Evolutionary conservation across 345 rosid species (phyloP).

Genomic region (Nasturtium officinale): DNA sequence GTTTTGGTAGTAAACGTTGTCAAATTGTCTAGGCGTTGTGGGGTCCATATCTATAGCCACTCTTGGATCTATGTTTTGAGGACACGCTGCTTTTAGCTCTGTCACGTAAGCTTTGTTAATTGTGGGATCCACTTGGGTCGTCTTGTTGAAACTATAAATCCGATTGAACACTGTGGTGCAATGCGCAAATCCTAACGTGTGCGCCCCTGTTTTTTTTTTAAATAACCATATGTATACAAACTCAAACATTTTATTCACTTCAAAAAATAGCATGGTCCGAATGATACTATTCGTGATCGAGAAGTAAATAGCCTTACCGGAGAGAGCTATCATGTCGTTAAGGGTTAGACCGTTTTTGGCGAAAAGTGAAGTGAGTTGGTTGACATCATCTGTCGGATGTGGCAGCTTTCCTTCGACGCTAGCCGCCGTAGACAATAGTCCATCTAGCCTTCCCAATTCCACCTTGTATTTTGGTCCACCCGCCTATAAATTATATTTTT

Average conservation of each 20-base stretch:
- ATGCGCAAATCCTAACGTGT: slow-evolving; percentile 77
- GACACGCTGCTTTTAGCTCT: slow-evolving; percentile 64
- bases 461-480: slow-evolving; percentile 47
- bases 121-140: slow-evolving; percentile 60
- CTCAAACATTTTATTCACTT: too few species aligned
- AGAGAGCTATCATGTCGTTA: slow-evolving; percentile 47
- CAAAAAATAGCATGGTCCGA: too few species aligned
- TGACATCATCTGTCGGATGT: slow-evolving; percentile 31
- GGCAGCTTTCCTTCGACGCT: slow-evolving; percentile 44
- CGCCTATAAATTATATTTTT: slow-evolving; percentile 38
- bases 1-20: slow-evolving; percentile 68
- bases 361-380: slow-evolving; percentile 36
- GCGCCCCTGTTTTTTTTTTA: slow-evolving; percentile 53
- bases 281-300: not conserved
- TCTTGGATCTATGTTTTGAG: slow-evolving; percentile 58
- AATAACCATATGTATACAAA: not conserved
- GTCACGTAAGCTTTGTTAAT: slow-evolving; percentile 59
- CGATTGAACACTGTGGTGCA: slow-evolving; percentile 60
- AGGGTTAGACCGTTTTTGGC: slow-evolving; percentile 43
- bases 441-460: slow-evolving; percentile 46
- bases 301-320: slow-evolving; percentile 29
- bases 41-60: slow-evolving; percentile 91
- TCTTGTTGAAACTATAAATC: slow-evolving; percentile 62
- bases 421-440: slow-evolving; percentile 38
- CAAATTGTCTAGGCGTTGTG: slow-evolving; percentile 61